These are phyloP conservation scores for Vigna mungo DNA, from an alignment of 306 rosid species.

Conservation along the genomic window DNA sequence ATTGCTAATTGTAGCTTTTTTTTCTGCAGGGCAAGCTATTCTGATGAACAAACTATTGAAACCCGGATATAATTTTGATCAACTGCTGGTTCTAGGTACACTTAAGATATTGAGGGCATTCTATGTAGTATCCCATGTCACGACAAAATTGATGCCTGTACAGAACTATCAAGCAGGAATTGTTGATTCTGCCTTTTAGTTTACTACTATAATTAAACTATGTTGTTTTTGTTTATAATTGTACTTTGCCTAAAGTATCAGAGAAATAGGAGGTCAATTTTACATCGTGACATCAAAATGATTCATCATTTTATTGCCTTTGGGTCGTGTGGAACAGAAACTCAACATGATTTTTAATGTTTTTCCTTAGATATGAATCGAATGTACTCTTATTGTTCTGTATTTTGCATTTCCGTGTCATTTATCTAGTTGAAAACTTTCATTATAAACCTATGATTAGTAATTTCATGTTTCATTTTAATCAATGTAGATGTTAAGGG, in stretches of 20 bases:
- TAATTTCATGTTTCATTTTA: conserved; percentile 29
- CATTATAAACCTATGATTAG: conserved; percentile 1
- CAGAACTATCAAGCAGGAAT: neutral
- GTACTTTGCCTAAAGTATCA: conserved; percentile 1
- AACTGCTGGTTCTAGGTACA: conserved; percentile 81
- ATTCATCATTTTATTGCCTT: neutral
- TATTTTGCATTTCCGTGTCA: conserved; percentile 26
- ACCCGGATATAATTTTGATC: conserved; percentile 87
- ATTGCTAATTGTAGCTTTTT: conserved; percentile 43
- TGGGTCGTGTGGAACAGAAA: conserved; percentile 1
- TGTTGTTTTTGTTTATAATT: neutral
- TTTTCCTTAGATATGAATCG: neutral
- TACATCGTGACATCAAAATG: neutral
- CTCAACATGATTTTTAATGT: neutral
- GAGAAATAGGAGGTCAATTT: neutral
- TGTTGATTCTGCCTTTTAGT: neutral
- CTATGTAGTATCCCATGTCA: conserved; percentile 1
- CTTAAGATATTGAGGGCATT: conserved; percentile 24
- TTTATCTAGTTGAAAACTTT: conserved; percentile 15
- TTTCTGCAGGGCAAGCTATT: conserved; percentile 71
- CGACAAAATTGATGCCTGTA: conserved; percentile 3
- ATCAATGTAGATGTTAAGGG: conserved; percentile 66
- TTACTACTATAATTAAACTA: neutral
- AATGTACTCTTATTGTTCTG: neutral
- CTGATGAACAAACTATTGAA: conserved; percentile 74